Base-by-base conservation (phyloP, 2,329 filamentous ascomycete genomes). In the Trichoderma pleuroti region DNA sequence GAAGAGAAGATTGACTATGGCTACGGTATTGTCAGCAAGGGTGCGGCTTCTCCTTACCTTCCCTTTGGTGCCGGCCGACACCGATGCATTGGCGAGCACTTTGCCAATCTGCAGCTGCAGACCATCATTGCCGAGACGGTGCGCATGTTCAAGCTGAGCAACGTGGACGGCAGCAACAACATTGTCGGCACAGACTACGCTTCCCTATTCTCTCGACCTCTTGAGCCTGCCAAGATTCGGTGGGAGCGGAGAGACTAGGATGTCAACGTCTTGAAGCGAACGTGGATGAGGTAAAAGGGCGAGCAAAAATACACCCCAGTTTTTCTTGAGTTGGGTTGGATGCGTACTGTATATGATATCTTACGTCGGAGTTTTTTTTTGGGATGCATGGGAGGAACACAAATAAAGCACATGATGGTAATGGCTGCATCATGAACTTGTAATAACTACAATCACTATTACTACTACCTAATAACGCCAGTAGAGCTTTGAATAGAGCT, bases 41-140 rank as follows among this genome's bases (percentile, higher is more conserved):
- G 95, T 70, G 91, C 93, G 16, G 89, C 89, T 72, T 97, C 92
- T 66, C 94, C 95, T 0, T 98, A 98, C 80, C 88, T 98, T 61
- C 95, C 95, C 2, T 98, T 98, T 78, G 95, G 95, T 71, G 95
- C 94, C 34, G 95, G 95, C 54, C 87, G 95, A 75, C 95, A 98
- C 82, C 87, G 95, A 74, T 98, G 95, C 82, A 98, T 98, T 78
- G 95, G 95, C 74, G 95, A 98, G 86, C 93, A 97, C 78, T 98
- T 98, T 80, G 95, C 95, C 75, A 97, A 97, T 79, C 86, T 97
- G 71, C 95, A 98, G 83, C 85, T 98, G 73, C 91, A 94, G 79
- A 94, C 93, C 57, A 97, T 98, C 74, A 84, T 91, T 14, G 93
- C 91, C 64, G 90, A 90, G 71, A 83, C 94, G 74, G 92, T 97